Evolutionary conservation across 1,284 basidiomycete genomes (phyloP).

Genomic region (Puccinia coronata): DNA sequence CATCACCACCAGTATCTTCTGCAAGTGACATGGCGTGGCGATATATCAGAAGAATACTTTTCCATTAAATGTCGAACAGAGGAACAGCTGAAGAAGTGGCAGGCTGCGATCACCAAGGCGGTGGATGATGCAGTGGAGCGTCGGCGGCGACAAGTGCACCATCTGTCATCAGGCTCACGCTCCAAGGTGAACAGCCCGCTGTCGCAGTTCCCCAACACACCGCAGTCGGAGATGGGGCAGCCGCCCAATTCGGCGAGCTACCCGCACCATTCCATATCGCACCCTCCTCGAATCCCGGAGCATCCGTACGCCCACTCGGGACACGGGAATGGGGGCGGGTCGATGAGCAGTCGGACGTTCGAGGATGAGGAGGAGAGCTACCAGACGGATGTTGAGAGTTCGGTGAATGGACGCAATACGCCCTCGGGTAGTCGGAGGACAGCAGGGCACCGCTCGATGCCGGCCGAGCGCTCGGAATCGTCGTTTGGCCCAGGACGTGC

Average conservation of each 20-base stretch:
- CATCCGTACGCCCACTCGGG: slow-evolving; percentile 37
- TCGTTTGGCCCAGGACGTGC: slow-evolving; percentile 15
- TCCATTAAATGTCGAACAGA: slow-evolving; percentile 88
- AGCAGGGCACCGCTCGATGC: slow-evolving; percentile 43
- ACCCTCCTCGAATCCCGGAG: slow-evolving; percentile 35
- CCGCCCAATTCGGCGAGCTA: slow-evolving; percentile 38
- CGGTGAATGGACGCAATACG: slow-evolving; percentile 23
- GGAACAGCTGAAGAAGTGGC: slow-evolving; percentile 91
- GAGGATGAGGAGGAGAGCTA: slow-evolving; percentile 48
- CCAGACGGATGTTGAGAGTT: slow-evolving; percentile 37
- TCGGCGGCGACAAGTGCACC: slow-evolving; percentile 38
- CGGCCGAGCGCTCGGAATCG: slow-evolving; percentile 38
- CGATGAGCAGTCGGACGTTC: slow-evolving; percentile 41
- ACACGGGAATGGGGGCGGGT: slow-evolving; percentile 27
- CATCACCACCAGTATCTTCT: slow-evolving; percentile 61
- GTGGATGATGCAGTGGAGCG: slow-evolving; percentile 65
- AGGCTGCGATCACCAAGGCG: slow-evolving; percentile 79
- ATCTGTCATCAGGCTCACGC: slow-evolving; percentile 48
- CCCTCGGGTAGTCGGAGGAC: slow-evolving; percentile 28
- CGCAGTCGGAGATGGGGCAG: slow-evolving; percentile 45
- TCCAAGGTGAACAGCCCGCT: slow-evolving; percentile 35
- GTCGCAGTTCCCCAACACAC: slow-evolving; percentile 47
- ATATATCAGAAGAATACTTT: slow-evolving; percentile 74
- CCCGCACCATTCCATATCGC: slow-evolving; percentile 3
- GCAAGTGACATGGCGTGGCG: slow-evolving; percentile 90